phyloP scores from a whole-genome alignment of 306 rosid species.

The Begonia peltatifolia region DNA sequence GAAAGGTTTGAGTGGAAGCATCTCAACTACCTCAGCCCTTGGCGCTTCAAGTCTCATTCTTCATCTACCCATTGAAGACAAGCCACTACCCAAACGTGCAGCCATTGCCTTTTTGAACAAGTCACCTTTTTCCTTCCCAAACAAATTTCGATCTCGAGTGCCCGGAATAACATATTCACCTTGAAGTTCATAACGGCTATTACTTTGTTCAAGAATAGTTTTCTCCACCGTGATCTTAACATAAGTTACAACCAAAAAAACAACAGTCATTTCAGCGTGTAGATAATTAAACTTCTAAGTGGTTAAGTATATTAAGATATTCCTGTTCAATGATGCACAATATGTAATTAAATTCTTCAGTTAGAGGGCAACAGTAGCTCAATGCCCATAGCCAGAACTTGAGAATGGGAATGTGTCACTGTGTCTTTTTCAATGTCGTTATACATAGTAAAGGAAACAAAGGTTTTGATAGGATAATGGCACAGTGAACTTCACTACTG shows the following conservation, averaged over 20 bases:
- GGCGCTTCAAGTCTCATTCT: conserved; percentile 83
- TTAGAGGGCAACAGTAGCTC: too few species aligned
- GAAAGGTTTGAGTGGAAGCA: conserved; percentile 99
- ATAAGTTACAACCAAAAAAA: conserved; percentile 15
- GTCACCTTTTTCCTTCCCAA: conserved; percentile 39
- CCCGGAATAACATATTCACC: conserved; percentile 95
- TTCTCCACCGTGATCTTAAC: conserved; percentile 81
- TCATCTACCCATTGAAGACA: conserved; percentile 98
- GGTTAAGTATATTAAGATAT: too few species aligned
- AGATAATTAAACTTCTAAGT: conserved; percentile 1
- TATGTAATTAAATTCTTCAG: too few species aligned
- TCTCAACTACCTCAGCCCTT: conserved; percentile 83
- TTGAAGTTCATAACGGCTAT: conserved; percentile 90
- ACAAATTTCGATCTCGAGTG: conserved; percentile 36
- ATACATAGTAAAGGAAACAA: too few species aligned
- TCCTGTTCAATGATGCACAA: too few species aligned
- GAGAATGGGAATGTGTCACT: too few species aligned
- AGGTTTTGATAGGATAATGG: neutral
- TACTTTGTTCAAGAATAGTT: conserved; percentile 71
- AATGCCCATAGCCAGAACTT: too few species aligned
- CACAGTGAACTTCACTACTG: conserved; percentile 10
- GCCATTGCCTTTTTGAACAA: conserved; percentile 42
- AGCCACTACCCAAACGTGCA: conserved; percentile 64
- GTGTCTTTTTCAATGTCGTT: too few species aligned
- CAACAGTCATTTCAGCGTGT: neutral